These are phyloP conservation scores for Amanita muscaria DNA, from an alignment of 768 basidiomycete species.

Conservation along the genomic window DNA sequence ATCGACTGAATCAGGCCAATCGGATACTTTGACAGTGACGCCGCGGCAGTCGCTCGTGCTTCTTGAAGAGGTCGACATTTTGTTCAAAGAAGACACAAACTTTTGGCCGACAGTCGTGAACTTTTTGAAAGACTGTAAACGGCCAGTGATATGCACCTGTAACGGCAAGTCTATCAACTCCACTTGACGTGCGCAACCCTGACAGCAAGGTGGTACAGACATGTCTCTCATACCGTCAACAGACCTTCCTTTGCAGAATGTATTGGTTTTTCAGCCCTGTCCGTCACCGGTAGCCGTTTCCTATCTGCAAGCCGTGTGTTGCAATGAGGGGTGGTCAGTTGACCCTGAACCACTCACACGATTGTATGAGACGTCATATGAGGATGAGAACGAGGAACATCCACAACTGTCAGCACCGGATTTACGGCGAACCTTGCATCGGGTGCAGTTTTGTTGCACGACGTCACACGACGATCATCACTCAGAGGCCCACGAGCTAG, in stretches of 20 bases:
- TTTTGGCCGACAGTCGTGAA: constrained; percentile 81
- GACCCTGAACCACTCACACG: constrained; percentile 31
- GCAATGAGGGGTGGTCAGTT: constrained; percentile 43
- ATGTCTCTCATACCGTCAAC: constrained; percentile 56
- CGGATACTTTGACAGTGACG: constrained; percentile 14
- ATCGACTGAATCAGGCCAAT: constrained; percentile 3
- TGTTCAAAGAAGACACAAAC: constrained; percentile 78
- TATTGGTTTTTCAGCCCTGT: constrained; percentile 58
- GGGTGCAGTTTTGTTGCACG: constrained; percentile 50
- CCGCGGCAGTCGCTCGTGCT: constrained; percentile 83
- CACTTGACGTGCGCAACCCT: constrained; percentile 5
- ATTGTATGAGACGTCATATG: constrained; percentile 34
- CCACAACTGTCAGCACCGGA: constrained; percentile 34
- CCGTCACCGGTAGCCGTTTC: constrained; percentile 44
- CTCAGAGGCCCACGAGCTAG: not conserved
- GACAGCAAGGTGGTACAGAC: constrained; percentile 41
- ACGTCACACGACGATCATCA: constrained; percentile 5
- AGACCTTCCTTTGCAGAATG: constrained; percentile 71
- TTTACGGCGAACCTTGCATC: constrained; percentile 55
- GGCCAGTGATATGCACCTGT: constrained; percentile 92
- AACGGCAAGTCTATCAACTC: constrained; percentile 55
- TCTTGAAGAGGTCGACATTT: constrained; percentile 90
- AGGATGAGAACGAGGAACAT: constrained; percentile 25
- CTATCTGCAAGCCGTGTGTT: constrained; percentile 60
- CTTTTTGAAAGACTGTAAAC: constrained; percentile 73